phyloP scores from a whole-genome alignment of 2,329 filamentous ascomycete genomes.

The Fusarium fujikuroi region DNA sequence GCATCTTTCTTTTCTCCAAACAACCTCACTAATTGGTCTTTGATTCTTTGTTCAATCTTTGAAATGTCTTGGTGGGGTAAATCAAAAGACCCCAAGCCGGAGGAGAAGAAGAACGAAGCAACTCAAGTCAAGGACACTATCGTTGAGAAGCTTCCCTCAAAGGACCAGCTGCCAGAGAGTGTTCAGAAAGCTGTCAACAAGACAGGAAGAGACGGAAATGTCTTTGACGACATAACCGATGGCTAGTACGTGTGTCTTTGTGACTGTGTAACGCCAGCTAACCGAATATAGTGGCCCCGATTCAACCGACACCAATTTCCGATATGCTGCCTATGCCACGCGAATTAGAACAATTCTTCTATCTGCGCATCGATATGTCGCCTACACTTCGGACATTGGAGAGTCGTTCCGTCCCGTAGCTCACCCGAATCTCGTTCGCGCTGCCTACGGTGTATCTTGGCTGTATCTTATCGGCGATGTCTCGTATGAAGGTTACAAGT shows the following conservation, averaged over 20 bases:
- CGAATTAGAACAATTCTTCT: constrained; percentile 87
- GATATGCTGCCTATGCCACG: constrained; percentile 92
- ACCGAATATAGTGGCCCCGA: constrained; percentile 61
- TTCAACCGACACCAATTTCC: constrained; percentile 84
- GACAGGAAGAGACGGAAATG: constrained; percentile 72
- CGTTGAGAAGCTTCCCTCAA: constrained; percentile 60
- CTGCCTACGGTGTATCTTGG: constrained; percentile 93
- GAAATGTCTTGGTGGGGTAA: constrained; percentile 58
- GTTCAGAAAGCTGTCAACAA: constrained; percentile 69
- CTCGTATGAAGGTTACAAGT: constrained; percentile 92
- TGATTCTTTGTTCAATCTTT: not conserved
- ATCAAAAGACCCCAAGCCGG: constrained; percentile 49
- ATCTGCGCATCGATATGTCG: constrained; percentile 93
- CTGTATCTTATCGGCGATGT: constrained; percentile 92
- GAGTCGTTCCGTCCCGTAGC: constrained; percentile 95
- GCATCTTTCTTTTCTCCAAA: not conserved
- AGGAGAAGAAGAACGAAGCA: constrained; percentile 42
- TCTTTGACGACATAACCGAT: constrained; percentile 81
- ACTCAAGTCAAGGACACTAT: constrained; percentile 47
- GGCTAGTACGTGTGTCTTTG: constrained; percentile 72
- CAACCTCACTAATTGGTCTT: constrained; percentile 3
- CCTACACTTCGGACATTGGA: constrained; percentile 95
- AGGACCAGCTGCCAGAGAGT: constrained; percentile 63
- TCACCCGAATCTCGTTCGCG: constrained; percentile 82
- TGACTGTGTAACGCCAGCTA: constrained; percentile 13